A percentile compares a stretch with the other conserved stretches of the same genome.
phyloP scores from a whole-genome alignment of 176 grass and related monocot genomes.

The Melocanna baccifera region DNA sequence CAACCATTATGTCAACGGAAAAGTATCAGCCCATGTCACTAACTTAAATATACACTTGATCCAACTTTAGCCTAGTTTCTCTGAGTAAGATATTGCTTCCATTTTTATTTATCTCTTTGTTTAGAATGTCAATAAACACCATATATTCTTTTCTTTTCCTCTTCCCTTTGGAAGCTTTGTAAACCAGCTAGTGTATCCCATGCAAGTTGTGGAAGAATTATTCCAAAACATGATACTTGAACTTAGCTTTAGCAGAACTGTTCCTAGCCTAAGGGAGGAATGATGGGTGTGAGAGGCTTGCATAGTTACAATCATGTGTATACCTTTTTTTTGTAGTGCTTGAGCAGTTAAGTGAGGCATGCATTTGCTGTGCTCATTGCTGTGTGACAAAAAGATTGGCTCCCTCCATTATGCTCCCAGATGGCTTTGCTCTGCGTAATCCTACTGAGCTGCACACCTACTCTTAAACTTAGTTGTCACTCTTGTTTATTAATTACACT shows the following conservation, averaged over 20 bases:
- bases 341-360: slow-evolving; percentile 25
- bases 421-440: not conserved
- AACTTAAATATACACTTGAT: slow-evolving; percentile 42
- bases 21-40: slow-evolving; percentile 40
- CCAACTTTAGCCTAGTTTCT: slow-evolving; percentile 18
- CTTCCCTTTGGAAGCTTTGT: slow-evolving; percentile 6
- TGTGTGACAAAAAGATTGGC: slow-evolving; percentile 3
- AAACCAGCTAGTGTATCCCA: not conserved
- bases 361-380: slow-evolving; percentile 37
- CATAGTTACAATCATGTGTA: slow-evolving; percentile 36
- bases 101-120: not conserved
- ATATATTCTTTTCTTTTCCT: not conserved
- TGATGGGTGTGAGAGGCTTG: slow-evolving; percentile 38
- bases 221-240: slow-evolving; percentile 29
- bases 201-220: slow-evolving; percentile 22
- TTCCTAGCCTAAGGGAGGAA: slow-evolving; percentile 39
- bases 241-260: slow-evolving; percentile 34
- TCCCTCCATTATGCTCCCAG: not conserved
- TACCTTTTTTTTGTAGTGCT: slow-evolving; percentile 30
- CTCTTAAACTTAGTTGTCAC: not conserved
- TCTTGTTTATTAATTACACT: not conserved
- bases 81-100: slow-evolving; percentile 21
- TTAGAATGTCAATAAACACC: slow-evolving; percentile 16
- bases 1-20: slow-evolving; percentile 7
- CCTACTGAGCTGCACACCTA: not conserved